Evolutionary conservation across 371 early-diverging fungal species (phyloP).

Genomic region (Apophysomyces variabilis): DNA sequence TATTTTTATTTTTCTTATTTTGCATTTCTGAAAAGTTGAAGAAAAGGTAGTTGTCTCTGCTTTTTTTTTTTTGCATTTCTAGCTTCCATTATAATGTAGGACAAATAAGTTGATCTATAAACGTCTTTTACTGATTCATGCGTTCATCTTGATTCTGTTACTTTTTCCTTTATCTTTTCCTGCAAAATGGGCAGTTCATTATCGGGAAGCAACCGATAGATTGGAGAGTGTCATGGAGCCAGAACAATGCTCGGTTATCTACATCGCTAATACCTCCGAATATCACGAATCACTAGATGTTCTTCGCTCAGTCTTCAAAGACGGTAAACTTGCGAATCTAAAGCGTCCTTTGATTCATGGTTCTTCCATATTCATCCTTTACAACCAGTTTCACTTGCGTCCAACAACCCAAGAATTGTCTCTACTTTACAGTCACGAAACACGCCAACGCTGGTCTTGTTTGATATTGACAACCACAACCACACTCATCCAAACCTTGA

Average conservation of each 20-base stretch:
- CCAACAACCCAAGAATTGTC: background rate
- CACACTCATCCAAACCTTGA: background rate
- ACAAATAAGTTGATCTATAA: too few species aligned
- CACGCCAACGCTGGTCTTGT: slow-evolving; percentile 5
- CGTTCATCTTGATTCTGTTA: too few species aligned
- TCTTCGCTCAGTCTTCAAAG: slow-evolving; percentile 5
- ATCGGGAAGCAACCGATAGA: background rate
- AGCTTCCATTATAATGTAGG: too few species aligned
- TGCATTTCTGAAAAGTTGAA: too few species aligned
- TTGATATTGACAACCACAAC: background rate
- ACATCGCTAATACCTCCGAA: background rate
- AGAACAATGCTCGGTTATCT: slow-evolving; percentile 5
- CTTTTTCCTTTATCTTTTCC: background rate
- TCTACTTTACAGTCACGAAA: background rate
- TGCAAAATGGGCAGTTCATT: background rate
- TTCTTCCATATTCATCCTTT: background rate
- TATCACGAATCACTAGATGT: background rate
- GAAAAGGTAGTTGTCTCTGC: too few species aligned
- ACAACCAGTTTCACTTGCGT: background rate
- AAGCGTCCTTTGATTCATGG: background rate
- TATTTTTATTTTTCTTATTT: too few species aligned
- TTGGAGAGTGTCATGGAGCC: background rate
- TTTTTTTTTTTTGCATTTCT: too few species aligned
- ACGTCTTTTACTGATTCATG: too few species aligned
- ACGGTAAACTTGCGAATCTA: background rate